phyloP scores from a whole-genome alignment of 179 eudicot species.

The Nepenthes alata region DNA sequence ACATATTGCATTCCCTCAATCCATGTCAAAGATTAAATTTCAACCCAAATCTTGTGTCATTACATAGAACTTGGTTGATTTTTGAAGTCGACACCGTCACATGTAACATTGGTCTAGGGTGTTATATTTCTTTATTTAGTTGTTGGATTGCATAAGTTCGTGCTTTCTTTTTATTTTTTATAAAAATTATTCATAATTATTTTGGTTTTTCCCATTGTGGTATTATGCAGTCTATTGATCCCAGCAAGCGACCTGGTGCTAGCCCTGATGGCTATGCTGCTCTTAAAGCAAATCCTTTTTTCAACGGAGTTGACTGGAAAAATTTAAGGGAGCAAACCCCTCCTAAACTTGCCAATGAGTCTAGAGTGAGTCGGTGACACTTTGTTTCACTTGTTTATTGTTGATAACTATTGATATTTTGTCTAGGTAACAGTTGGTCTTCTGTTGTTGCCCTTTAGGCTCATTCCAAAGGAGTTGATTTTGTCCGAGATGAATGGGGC shows the following conservation, averaged over 20 bases:
- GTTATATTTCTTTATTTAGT: not conserved
- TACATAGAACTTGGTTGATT: no score
- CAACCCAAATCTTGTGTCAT: no score
- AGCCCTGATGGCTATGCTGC: constrained; percentile 71
- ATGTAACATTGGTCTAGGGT: no score
- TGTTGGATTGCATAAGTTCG: not conserved
- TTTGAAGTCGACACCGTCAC: no score
- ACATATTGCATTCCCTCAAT: no score
- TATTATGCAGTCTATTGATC: constrained; percentile 54
- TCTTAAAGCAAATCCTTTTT: constrained; percentile 67
- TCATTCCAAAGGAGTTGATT: constrained; percentile 38
- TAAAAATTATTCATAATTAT: not conserved
- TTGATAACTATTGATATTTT: not conserved
- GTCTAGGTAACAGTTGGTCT: not conserved
- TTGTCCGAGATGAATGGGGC: constrained; percentile 56
- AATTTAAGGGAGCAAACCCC: constrained; percentile 48
- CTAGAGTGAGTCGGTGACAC: constrained; percentile 21
- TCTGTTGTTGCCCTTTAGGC: constrained; percentile 26
- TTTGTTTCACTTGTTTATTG: not conserved
- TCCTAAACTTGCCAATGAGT: constrained; percentile 48
- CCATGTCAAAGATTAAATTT: no score
- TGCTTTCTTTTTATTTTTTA: not conserved
- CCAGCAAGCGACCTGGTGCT: constrained; percentile 81
- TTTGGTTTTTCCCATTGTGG: constrained; percentile 6
- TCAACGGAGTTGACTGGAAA: constrained; percentile 64